These are phyloP conservation scores for Cadophora malorum DNA, from an alignment of 2,329 filamentous ascomycete genomes.

Conservation along the genomic window DNA sequence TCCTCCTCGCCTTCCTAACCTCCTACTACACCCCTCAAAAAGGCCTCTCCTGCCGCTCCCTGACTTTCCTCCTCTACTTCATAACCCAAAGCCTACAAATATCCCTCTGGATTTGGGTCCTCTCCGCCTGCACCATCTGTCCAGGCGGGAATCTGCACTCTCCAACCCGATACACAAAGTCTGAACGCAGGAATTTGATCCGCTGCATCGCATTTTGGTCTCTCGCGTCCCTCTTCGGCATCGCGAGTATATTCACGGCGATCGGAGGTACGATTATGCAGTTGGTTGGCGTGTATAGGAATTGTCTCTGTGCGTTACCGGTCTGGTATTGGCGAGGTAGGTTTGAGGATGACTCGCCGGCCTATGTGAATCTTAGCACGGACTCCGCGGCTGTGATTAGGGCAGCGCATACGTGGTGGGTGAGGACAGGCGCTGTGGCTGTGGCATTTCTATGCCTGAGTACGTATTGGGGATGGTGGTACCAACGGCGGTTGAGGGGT, in stretches of 20 bases:
- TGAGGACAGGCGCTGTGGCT: slow-evolving; percentile 23
- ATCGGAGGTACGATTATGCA: slow-evolving; percentile 29
- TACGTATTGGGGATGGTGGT: slow-evolving; percentile 31
- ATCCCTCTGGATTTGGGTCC: slow-evolving; percentile 28
- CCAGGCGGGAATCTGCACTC: neutral
- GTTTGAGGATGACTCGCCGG: neutral
- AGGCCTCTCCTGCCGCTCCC: slow-evolving; percentile 46
- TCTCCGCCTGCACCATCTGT: neutral
- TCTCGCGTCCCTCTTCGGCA: slow-evolving; percentile 8
- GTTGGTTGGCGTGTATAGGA: slow-evolving; percentile 30
- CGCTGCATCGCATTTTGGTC: slow-evolving; percentile 6
- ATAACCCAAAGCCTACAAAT: slow-evolving; percentile 45
- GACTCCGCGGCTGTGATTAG: slow-evolving; percentile 21
- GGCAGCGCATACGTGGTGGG: slow-evolving; percentile 25
- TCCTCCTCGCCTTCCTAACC: slow-evolving; percentile 45
- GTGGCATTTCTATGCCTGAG: slow-evolving; percentile 27
- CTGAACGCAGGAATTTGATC: neutral
- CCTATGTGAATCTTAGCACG: slow-evolving; percentile 13
- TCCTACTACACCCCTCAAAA: slow-evolving; percentile 46
- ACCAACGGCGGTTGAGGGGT: slow-evolving; percentile 25
- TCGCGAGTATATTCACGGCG: slow-evolving; percentile 20
- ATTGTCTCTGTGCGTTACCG: slow-evolving; percentile 28
- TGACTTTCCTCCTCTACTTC: slow-evolving; percentile 47
- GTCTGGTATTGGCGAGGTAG: slow-evolving; percentile 19
- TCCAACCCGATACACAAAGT: slow-evolving; percentile 3